phyloP scores from a whole-genome alignment of 2,329 filamentous ascomycete genomes.

The Periconia sp. region DNA sequence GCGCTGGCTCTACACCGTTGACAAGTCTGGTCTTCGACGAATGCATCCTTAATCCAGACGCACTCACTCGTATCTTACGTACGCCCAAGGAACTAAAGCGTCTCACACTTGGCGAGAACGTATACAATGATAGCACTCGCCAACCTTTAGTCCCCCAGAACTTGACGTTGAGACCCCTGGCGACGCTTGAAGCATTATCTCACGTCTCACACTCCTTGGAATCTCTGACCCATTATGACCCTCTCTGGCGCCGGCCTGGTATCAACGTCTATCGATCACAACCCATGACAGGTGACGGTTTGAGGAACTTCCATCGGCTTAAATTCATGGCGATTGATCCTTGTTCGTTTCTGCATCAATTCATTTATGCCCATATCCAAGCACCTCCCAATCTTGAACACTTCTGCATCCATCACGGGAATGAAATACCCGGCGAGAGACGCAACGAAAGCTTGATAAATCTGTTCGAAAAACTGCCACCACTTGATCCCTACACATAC shows the following conservation, averaged over 20 bases:
- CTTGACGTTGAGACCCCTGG: conserved; percentile 17
- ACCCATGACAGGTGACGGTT: conserved; percentile 25
- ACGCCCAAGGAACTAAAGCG: conserved; percentile 32
- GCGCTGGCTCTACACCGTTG: conserved; percentile 28
- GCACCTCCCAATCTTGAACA: conserved; percentile 33
- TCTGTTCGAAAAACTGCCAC: conserved; percentile 33
- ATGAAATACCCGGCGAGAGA: not conserved
- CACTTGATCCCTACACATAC: conserved; percentile 23
- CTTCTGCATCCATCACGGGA: conserved; percentile 27
- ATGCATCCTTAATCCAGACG: conserved; percentile 30
- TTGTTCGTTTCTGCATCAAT: conserved; percentile 32
- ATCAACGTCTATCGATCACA: conserved; percentile 14
- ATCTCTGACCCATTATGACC: conserved; percentile 29
- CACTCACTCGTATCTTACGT: conserved; percentile 26
- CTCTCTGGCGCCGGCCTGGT: conserved; percentile 19
- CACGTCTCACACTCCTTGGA: conserved; percentile 36
- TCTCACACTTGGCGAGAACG: conserved; percentile 39
- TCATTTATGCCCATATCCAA: conserved; percentile 27
- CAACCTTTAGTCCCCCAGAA: conserved; percentile 11
- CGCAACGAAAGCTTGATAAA: conserved; percentile 10
- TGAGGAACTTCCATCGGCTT: conserved; percentile 35
- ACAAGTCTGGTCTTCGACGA: conserved; percentile 38
- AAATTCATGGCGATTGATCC: conserved; percentile 31
- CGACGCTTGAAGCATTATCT: conserved; percentile 26
- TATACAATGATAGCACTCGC: conserved; percentile 20